Base-by-base conservation (phyloP, 306 rosid genomes). In the Luffa aegyptiaca region DNA sequence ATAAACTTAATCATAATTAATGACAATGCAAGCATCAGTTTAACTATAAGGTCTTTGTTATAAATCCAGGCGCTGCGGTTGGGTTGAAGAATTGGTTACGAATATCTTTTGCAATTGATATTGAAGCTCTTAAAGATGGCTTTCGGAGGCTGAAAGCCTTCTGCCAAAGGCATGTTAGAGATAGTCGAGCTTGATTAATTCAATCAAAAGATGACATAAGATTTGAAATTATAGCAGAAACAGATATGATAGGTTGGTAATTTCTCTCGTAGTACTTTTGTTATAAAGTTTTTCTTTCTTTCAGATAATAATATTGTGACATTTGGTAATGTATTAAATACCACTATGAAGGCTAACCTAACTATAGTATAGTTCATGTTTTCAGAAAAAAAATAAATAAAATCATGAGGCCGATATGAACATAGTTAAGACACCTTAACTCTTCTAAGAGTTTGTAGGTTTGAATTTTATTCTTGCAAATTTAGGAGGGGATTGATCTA, bases 61-160 rank as follows among this genome's bases (percentile, higher is more conserved):
- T 45, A 10, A 10, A 44, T 72, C 10, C 64, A 89, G 91, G 93
- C 21, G 31, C 37, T 71, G 57, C 81, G 26, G 37, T 89, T 68
- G 93, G 91, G 55, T 35, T 84, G 81, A 86, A 86, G 81, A 86
- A 87, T 55, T 89, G 91, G 91, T 48, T 86, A 81, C 86, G 88
- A 20, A 58, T 86, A 35, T 86, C 86, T 31, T 89, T 87, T 21
- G 87, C 87, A 11, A 59, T 86, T 5, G 93, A 87, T 45, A 84
- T 80, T 81, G 84, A 81, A 5, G 35, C 58, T 80, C 85, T 87
- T 56, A 87, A 82, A 81, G 91, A 89, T 55, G 89, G 89, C 64
- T 77, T 86, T 45, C 77, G 37, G 63, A 84, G 91, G 82, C 71
- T 89, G 0, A 87, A 80, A 77, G 83, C 77, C 46, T 89, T 89